Evolutionary conservation across 2,329 filamentous ascomycete species (phyloP), one percentile per base, ranked within the genome.

Genomic region (Ophiocordyceps camponoti-saundersi): DNA sequence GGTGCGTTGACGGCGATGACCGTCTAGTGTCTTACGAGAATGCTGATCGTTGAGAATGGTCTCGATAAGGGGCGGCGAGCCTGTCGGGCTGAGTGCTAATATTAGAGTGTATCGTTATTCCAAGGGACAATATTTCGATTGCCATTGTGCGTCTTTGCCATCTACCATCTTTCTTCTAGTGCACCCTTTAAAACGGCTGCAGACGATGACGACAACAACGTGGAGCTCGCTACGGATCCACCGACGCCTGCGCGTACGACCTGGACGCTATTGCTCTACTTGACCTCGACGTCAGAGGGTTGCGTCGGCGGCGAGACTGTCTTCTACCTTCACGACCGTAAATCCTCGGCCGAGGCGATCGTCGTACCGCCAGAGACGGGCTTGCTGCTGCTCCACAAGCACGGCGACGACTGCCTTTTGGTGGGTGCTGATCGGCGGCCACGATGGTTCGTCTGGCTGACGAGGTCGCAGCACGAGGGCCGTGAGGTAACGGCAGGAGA

Each of bases 91-190:
- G 49, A 95, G 87, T 61, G 79, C 85, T 10, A 93, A 93, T 53
- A 93, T 95, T 47, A 74, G 90, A 32, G 77, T 95, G 29, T 95
- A 95, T 65, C 77, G 89, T 21, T 95, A 95, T 62, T 76, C 73
- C 1, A 77, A 82, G 53, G 86, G 85, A 0, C 88, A 95, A 59
- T 95, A 89, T 61, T 95, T 95, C 60, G 88, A 88, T 58, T 82
- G 85, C 56, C 90, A 95, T 61, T 95, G 86, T 90, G 74, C 56
- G 82, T 56, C 8, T 23, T 15, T 15, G 16, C 22, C 15, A 7
- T 26, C 20, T 21, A 21, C 21, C 21, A n/a, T 12, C 36, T 40
- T 6, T n/a, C 16, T 16, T 3, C 21, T 26, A 5, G 21, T 26
- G 21, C 41, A n/a, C 3, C 41, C 3, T 21, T 15, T 18, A 21